Percentiles rank a stretch among this genome's conserved stretches.
Conservation (phyloP, 352 stramenopile genomes). For the Poterioochromonas sp. region DNA sequence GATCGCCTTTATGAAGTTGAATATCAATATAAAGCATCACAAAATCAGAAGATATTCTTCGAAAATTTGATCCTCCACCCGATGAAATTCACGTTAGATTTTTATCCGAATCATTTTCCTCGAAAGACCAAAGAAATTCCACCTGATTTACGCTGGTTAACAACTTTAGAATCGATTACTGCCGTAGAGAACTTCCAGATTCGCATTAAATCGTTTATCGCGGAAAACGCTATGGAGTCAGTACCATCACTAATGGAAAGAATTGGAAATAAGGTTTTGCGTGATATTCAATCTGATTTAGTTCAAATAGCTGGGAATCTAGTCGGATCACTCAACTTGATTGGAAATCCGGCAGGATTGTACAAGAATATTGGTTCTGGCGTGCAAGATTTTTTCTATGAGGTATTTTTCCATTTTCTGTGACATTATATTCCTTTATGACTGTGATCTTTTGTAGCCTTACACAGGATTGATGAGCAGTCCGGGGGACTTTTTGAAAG, state of each 20-base stretch:
- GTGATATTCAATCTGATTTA: slow-evolving; percentile 35
- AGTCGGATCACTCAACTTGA: slow-evolving; percentile 70
- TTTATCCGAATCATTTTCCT: slow-evolving; percentile 29
- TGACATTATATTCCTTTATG: slow-evolving; percentile 5
- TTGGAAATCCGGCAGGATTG: slow-evolving; percentile 76
- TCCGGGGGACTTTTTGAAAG: slow-evolving; percentile 34
- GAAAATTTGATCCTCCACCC: slow-evolving; percentile 41
- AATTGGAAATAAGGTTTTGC: slow-evolving; percentile 36
- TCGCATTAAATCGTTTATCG: slow-evolving; percentile 72
- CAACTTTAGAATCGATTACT: slow-evolving; percentile 20
- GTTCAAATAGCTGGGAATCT: slow-evolving; percentile 47
- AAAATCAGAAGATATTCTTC: slow-evolving; percentile 40
- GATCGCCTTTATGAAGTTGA: slow-evolving; percentile 15
- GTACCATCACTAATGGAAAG: slow-evolving; percentile 48
- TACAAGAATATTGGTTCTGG: slow-evolving; percentile 71
- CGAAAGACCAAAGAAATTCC: background rate
- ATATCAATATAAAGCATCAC: background rate
- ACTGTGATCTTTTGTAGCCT: slow-evolving; percentile 16
- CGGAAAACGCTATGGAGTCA: slow-evolving; percentile 73
- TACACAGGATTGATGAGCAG: slow-evolving; percentile 39
- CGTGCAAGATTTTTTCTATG: slow-evolving; percentile 86
- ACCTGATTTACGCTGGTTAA: background rate
- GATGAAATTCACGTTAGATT: slow-evolving; percentile 35
- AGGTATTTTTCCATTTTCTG: slow-evolving; percentile 70
- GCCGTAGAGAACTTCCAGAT: slow-evolving; percentile 64